Evolutionary conservation across 169 alveolate genomes (phyloP), one percentile per base, ranked within the genome.

Genomic region (Plasmodium sp.): DNA sequence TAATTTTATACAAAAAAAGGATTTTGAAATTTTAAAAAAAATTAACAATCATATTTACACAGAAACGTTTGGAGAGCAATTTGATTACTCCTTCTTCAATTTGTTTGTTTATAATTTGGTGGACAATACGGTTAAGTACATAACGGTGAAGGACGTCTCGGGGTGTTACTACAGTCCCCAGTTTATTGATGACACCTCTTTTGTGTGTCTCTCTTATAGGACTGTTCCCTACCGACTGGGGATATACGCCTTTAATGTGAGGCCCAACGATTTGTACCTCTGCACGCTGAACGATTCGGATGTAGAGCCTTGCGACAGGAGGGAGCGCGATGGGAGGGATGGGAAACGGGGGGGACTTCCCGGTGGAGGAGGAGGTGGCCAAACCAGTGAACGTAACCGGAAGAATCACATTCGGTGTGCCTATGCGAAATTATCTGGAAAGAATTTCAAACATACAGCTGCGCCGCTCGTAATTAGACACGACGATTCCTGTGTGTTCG

Each of bases 41-140:
- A 12, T 92, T n/a, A 92, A 92, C 34, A 83, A 81, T 54, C 85
- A 91, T 6, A 48, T 92, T 16, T 92, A 77, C 54, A 51, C 88
- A 6, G 95, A 92, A 43, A 81, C 92, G 27, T 92, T 92, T 92
- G 95, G 95, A 34, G 95, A 92, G 31, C 79, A 92, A n/a, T 83
- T 5, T 45, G 83, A 81, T 36, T 92, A 48, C 12, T 56, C 92
- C 39, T 92, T 74, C 73, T 92, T 92, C 77, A 81, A 92, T 92
- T 82, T 92, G 73, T 92, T 81, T 92, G 72, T 92, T 5, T 92
- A 92, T 43, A 92, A 92, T 73, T 82, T 92, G 41, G 12, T 56
- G 58, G 85, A 92, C 18, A 92, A 92, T 45, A 81, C 86, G 27
- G 54, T 92, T 7, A 92, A 92, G 67, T 83, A 48, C 43, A 18